phyloP scores from a whole-genome alignment of 345 rosid genomes.

The Capsella bursapastoris region DNA sequence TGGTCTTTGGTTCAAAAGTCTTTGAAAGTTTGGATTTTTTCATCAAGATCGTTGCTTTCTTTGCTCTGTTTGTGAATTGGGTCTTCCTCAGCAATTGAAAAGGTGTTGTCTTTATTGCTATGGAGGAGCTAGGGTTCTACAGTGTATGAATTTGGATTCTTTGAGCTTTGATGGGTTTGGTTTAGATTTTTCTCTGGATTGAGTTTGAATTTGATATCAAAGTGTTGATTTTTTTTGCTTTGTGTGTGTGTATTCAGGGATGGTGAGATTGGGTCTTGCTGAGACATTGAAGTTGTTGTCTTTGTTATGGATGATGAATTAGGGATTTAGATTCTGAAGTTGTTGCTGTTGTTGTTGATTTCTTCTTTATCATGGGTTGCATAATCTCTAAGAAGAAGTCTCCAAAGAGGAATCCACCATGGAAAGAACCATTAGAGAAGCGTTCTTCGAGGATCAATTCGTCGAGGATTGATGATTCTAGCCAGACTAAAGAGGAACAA shows the following conservation, averaged over 20 bases:
- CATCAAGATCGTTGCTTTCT: constrained; percentile 17
- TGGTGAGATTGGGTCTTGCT: neutral
- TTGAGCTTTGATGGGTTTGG: no score
- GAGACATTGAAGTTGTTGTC: neutral
- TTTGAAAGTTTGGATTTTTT: neutral
- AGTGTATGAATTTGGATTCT: neutral
- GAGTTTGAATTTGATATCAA: constrained; percentile 4
- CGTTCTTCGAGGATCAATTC: constrained; percentile 65
- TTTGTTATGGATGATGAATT: constrained; percentile 3
- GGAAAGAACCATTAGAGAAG: constrained; percentile 60
- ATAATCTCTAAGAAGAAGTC: constrained; percentile 73
- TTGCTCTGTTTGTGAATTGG: neutral
- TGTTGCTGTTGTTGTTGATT: constrained; percentile 13
- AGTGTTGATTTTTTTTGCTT: neutral
- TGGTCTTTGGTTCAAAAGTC: neutral
- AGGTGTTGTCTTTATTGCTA: neutral
- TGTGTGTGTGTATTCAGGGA: neutral
- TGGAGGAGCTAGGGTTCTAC: constrained; percentile 4
- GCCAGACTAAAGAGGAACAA: constrained; percentile 42
- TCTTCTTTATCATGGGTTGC: constrained; percentile 67
- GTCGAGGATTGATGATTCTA: constrained; percentile 61
- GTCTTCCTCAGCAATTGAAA: neutral
- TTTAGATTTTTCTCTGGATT: neutral
- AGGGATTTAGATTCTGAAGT: neutral
- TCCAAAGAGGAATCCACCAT: constrained; percentile 49